Evolutionary conservation across 2,329 filamentous ascomycete species (phyloP).

Genomic region (Diaporthe destruens): DNA sequence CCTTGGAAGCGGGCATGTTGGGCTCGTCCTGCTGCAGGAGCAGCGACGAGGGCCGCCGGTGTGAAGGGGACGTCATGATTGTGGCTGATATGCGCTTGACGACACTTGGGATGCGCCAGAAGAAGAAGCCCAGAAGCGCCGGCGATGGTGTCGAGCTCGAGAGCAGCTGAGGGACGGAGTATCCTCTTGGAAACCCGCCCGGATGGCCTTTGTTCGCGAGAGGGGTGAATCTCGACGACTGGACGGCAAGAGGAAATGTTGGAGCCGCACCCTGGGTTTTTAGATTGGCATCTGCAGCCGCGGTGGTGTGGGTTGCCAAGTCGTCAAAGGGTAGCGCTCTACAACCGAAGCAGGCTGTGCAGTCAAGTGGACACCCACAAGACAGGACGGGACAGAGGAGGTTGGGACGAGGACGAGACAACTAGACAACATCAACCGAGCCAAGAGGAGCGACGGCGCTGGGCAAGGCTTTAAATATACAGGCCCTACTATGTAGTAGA

Average conservation of each 20-base stretch:
- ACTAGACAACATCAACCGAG: not conserved
- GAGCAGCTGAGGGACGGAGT: not conserved
- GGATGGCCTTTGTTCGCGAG: no score
- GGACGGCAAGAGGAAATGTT: constrained; percentile 3
- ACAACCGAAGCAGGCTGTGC: constrained; percentile 5
- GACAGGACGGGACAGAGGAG: no score
- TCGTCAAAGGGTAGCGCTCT: constrained; percentile 4
- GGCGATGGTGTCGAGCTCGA: constrained; percentile 5
- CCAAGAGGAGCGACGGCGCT: constrained; percentile 23
- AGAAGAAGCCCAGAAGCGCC: not conserved
- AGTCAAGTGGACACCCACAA: no score
- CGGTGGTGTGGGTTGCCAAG: constrained; percentile 15
- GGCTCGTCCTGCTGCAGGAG: constrained; percentile 58
- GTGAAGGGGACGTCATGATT: constrained; percentile 46
- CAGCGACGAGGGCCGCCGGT: constrained; percentile 46
- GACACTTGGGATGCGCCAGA: not conserved
- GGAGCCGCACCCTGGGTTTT: constrained; percentile 4
- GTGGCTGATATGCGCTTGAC: not conserved
- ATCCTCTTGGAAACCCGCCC: not conserved
- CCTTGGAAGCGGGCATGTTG: constrained; percentile 64
- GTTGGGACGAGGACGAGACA: not conserved
- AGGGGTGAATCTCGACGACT: not conserved
- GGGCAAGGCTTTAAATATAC: constrained; percentile 20
- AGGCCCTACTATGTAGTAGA: no score
- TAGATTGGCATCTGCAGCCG: constrained; percentile 33